Conservation (phyloP, 2,329 filamentous ascomycete species). For the Fusarium multiceps region DNA sequence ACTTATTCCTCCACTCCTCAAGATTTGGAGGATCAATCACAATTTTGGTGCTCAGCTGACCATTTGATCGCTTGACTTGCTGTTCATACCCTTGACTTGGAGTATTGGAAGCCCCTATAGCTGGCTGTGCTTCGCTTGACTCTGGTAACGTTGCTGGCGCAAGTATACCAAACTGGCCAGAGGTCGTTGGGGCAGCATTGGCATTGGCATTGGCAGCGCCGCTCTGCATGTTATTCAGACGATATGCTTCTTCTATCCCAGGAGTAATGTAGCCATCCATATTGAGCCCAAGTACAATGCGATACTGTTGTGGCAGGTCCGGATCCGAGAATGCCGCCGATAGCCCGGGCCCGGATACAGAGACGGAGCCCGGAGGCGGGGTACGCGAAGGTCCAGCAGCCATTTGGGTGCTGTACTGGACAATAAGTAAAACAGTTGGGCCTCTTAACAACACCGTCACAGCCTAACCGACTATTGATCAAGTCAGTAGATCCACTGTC, state of each 20-base stretch:
- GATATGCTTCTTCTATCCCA: slow-evolving; percentile 36
- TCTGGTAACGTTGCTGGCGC: slow-evolving; percentile 47
- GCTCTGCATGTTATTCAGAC: slow-evolving; percentile 11
- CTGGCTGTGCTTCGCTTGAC: slow-evolving; percentile 2
- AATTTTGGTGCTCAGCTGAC: slow-evolving; percentile 66
- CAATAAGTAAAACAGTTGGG: neutral
- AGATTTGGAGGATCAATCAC: slow-evolving; percentile 75
- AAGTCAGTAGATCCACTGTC: neutral
- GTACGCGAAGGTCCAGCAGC: slow-evolving; percentile 23
- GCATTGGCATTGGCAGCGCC: neutral
- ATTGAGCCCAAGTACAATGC: slow-evolving; percentile 27
- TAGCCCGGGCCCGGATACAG: slow-evolving; percentile 8
- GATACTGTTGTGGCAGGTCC: slow-evolving; percentile 22
- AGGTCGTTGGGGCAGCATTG: neutral
- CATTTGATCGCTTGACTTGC: slow-evolving; percentile 52
- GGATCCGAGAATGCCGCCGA: slow-evolving; percentile 24
- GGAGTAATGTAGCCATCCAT: slow-evolving; percentile 33
- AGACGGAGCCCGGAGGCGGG: slow-evolving; percentile 15
- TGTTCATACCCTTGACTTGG: neutral
- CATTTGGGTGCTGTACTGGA: slow-evolving; percentile 16
- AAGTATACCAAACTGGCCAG: slow-evolving; percentile 60
- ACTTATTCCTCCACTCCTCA: slow-evolving; percentile 73
- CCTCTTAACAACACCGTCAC: neutral
- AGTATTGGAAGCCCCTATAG: slow-evolving; percentile 12
- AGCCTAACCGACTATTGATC: neutral